Evolutionary conservation across 225 moss, liverwort and hornwort genomes (phyloP), one percentile per base, ranked within the genome.

Genomic region (Bryum argenteum): DNA sequence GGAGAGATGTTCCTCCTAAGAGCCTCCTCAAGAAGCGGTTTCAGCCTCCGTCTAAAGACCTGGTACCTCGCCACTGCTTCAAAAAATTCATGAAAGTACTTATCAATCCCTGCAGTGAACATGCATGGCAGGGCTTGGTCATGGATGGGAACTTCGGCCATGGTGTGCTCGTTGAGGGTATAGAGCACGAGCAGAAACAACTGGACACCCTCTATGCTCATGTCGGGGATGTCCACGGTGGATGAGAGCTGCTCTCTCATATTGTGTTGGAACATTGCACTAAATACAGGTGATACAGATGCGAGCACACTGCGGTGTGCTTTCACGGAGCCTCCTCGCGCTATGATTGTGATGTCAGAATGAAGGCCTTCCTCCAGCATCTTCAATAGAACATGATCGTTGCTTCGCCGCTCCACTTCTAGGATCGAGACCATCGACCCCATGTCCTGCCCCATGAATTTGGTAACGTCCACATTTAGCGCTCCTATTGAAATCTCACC

Each of bases 301-400:
- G 66, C 37, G 38, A 74, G 13, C 22, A 74, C 58, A n/a, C 48
- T 16, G 57, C 23, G 66, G 48, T 74, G 74, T 5, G 74, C 74
- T 38, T 66, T 66, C 0, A 74, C 50, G 0, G 39, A 39, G 11
- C 38, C 21, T 57, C 66, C 66, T 66, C 0, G 22, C 6, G 58
- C 66, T 3, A 8, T 16, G 1, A 74, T 33, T 0, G 48, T 66
- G n/a, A 66, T 16, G 2, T 73, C 56, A 0, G 57, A 2, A 11
- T 65, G 73, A 17, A 73, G 0, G 0, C 57, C 65, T 33, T 65
- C 65, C 15, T 73, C 56, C 10, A 73, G 17, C 65, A 65, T 73
- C 24, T 63, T 24, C 54, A 72, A 40, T 10, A 42, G 8, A 8
- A 39, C 0, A 71, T 60, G 33, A 20, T 61, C 51, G 14, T 16